Base-by-base conservation (phyloP, 139 green algal genomes). In the Closterium sp. region DNA sequence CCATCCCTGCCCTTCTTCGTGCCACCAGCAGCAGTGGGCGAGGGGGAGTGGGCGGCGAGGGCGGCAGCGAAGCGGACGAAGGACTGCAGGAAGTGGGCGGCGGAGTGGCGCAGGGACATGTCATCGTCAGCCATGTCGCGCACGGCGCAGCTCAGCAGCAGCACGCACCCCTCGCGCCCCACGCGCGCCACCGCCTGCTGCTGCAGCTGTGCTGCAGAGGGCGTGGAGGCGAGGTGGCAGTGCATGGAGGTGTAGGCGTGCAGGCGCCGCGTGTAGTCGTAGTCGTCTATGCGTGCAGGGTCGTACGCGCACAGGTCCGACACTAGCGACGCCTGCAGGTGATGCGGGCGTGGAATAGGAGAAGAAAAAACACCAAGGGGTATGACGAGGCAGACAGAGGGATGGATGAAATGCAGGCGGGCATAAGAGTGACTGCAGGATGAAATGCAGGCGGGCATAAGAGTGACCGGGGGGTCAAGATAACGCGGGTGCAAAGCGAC, bases 251-350 rank as follows among this genome's bases (percentile, higher is more conserved):
- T 88, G 86, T 93, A 93, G 19, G 87, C 90, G 19, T 35, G 87
- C 86, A 93, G 33, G 28, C 90, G 85, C n/a, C 86, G 28, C 9
- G n/a, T 88, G 33, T 93, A 93, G 86, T 93, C 86, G 69, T 81
- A 88, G 32, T 93, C 90, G 85, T 91, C 90, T 10, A 93, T 89
- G 66, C 16, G 25, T 1, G 32, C 85, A 16, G 86, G 19, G 34
- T 34, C 86, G 87, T 87, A 64, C 23, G 90, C 85, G 10, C 86
- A 91, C 4, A 93, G 87, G 69, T 90, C 90, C 23, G 33, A 6
- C 32, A 93, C 30, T 30, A 91, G 90, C 12, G 23, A n/a, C 34
- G 90, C 90, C 88, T 91, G 88, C 36, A 76, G 0, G 12, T 76
- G 55, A 76, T 19, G 0, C 2, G 55, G 55, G 55, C 16, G 38